A percentile compares a stretch with the other conserved stretches of the same genome.
Conservation (phyloP, 148 eudicot genomes). For the Fallopia convolvulus region DNA sequence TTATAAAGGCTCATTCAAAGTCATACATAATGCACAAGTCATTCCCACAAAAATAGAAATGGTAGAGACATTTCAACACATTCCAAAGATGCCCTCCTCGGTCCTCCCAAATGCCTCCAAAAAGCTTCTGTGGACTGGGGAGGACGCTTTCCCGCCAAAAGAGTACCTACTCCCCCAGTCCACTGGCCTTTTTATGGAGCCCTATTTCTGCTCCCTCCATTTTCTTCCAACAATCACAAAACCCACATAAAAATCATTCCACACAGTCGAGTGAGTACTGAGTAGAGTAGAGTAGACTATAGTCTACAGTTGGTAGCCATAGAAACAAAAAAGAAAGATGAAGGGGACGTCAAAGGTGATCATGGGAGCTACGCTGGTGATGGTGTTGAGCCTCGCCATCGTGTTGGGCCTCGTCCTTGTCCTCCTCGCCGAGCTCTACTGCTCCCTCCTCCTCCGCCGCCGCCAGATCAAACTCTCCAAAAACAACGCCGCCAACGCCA, state of each 20-base stretch:
- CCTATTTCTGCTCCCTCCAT: neutral
- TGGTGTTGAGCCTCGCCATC: constrained; percentile 43
- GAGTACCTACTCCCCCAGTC: neutral
- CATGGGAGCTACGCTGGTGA: constrained; percentile 57
- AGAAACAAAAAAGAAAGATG: constrained; percentile 30
- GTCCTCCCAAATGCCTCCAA: neutral
- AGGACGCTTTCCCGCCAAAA: constrained; percentile 50
- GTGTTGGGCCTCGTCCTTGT: constrained; percentile 49
- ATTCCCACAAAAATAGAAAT: neutral
- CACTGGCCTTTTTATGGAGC: neutral
- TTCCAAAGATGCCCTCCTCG: neutral
- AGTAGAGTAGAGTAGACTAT: no score
- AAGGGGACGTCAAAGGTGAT: constrained; percentile 53
- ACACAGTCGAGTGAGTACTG: no score
- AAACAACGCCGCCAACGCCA: neutral
- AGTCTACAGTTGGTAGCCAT: neutral
- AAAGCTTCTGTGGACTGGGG: neutral
- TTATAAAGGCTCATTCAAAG: neutral
- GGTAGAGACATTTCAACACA: neutral
- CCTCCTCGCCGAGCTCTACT: constrained; percentile 65
- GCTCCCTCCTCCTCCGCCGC: constrained; percentile 46
- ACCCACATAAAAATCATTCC: neutral
- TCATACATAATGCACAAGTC: no score
- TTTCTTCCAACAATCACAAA: neutral
- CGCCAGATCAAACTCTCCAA: constrained; percentile 13